These are phyloP conservation scores for Colletotrichum eleusines DNA, from an alignment of 2,329 filamentous ascomycete species.

Conservation along the genomic window DNA sequence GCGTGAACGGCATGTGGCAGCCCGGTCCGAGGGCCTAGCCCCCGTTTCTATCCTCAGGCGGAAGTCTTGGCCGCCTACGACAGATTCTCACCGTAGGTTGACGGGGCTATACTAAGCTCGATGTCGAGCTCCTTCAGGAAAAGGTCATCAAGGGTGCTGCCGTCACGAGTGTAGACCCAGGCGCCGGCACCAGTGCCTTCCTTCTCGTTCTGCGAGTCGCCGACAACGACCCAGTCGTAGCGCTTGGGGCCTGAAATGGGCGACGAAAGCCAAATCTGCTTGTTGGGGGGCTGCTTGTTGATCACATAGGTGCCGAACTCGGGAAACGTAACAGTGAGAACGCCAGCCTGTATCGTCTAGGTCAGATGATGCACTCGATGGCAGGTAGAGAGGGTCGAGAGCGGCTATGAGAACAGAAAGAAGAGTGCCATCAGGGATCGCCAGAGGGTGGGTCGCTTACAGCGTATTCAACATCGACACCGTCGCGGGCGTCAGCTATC, in stretches of 20 bases:
- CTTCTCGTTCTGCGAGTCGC: constrained; percentile 82
- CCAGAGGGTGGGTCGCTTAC: constrained; percentile 63
- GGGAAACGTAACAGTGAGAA: constrained; percentile 80
- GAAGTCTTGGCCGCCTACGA: constrained; percentile 20
- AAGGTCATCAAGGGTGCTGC: constrained; percentile 78
- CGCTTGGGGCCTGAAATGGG: constrained; percentile 92
- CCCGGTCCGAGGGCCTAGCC: too few relatives aligned
- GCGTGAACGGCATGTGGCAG: not conserved
- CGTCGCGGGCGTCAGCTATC: constrained; percentile 77
- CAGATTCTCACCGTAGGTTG: constrained; percentile 41
- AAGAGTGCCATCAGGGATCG: not conserved
- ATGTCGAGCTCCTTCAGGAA: constrained; percentile 82
- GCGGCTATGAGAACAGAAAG: not conserved
- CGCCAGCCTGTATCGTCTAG: constrained; percentile 74
- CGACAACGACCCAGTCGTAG: constrained; percentile 86
- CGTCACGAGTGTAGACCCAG: constrained; percentile 92
- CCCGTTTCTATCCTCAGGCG: not conserved
- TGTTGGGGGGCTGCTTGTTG: constrained; percentile 99
- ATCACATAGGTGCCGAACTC: constrained; percentile 86
- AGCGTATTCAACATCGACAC: constrained; percentile 89
- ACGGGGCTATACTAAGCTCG: constrained; percentile 58
- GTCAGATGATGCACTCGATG: not conserved
- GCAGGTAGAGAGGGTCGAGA: not conserved
- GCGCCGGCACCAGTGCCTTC: constrained; percentile 79
- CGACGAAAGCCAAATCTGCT: constrained; percentile 96